Base-by-base conservation (phyloP, 2,329 filamentous ascomycete species). In the Lithohypha guttulata region DNA sequence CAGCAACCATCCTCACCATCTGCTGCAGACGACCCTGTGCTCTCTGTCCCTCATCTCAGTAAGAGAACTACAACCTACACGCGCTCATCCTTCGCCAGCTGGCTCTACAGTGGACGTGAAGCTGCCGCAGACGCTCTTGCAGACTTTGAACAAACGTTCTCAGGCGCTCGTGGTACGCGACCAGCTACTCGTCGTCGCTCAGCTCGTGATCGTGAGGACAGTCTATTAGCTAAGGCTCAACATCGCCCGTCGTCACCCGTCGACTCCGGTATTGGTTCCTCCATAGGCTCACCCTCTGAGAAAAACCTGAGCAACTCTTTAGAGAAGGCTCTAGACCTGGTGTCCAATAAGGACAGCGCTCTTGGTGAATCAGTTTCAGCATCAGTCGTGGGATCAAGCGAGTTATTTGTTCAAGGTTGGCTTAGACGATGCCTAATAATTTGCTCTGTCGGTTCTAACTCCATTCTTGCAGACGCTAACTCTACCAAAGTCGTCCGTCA, bases 211-310 rank as follows among this genome's bases (percentile, higher is more conserved):
- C 48, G 49, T 28, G 46, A 50, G 19, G 35, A 39, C 18, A 37
- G 41, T 25, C 47, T 47, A n/a, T 27, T 40, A 22, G 35, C 43
- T 54, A 52, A 56, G 59, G 49, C 55, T 60, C 35, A 39, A 15
- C 56, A 58, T 27, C 66, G 74, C 72, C 42, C 75, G 76, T 35
- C 53, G 69, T 72, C 45, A 54, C 78, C 52, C 43, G 91, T 84
- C 11, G 87, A 95, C 64, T 93, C 86, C 58, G 87, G 85, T 39
- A 69, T 95, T 47, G 87, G 87, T 37, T 82, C 84, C 29, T 94
- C 86, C 28, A 70, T 94, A 53, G 81, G 75, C 33, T 70, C 65
- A 22, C 60, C 63, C 40, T 46, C 55, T 29, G 71, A 75, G 56
- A 58, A 64, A 49, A 59, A 59, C 33, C 27, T 52, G 53, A 42